A percentile compares a stretch with the other conserved stretches of the same genome.
These are phyloP conservation scores for Fimicolochytrium jonesii DNA, from an alignment of 192 early-diverging fungal species.

Conservation along the genomic window DNA sequence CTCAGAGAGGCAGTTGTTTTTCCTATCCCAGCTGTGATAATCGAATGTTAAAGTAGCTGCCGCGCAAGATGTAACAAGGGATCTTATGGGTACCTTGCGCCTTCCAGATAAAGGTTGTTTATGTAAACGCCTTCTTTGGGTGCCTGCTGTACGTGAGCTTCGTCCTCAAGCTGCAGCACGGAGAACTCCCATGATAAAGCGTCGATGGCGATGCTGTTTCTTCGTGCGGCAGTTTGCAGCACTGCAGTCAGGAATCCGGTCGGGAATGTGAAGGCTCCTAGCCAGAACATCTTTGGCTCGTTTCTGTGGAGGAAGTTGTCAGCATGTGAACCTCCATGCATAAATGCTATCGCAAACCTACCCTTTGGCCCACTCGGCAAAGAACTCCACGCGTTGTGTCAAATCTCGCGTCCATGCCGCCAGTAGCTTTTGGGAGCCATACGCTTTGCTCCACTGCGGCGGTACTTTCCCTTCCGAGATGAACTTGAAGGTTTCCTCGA, in stretches of 20 bases:
- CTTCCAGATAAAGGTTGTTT: conserved; percentile 52
- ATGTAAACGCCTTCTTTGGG: conserved; percentile 62
- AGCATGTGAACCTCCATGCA: neutral
- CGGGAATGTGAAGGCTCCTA: conserved; percentile 56
- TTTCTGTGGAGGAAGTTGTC: conserved; percentile 24
- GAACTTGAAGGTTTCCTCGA: conserved; percentile 52
- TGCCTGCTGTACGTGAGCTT: conserved; percentile 39
- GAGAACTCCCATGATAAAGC: conserved; percentile 56
- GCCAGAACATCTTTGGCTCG: conserved; percentile 52
- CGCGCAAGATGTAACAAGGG: neutral
- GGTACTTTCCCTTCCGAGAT: conserved; percentile 55
- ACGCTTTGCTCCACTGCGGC: conserved; percentile 53
- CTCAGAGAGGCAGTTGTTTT: conserved; percentile 56
- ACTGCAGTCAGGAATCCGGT: conserved; percentile 59
- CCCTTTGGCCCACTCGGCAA: conserved; percentile 62
- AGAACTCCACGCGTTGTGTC: conserved; percentile 48
- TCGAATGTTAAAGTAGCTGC: neutral
- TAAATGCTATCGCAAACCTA: conserved; percentile 20
- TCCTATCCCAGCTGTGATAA: conserved; percentile 48
- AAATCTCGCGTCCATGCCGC: conserved; percentile 55
- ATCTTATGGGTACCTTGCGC: conserved; percentile 41
- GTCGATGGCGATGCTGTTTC: conserved; percentile 55
- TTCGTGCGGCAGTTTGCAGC: conserved; percentile 54
- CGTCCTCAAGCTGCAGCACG: conserved; percentile 56
- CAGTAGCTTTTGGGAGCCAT: conserved; percentile 49